phyloP scores from a whole-genome alignment of 2,329 filamentous ascomycete genomes.

The Ophiognomonia clavigignenti-juglandacearum region DNA sequence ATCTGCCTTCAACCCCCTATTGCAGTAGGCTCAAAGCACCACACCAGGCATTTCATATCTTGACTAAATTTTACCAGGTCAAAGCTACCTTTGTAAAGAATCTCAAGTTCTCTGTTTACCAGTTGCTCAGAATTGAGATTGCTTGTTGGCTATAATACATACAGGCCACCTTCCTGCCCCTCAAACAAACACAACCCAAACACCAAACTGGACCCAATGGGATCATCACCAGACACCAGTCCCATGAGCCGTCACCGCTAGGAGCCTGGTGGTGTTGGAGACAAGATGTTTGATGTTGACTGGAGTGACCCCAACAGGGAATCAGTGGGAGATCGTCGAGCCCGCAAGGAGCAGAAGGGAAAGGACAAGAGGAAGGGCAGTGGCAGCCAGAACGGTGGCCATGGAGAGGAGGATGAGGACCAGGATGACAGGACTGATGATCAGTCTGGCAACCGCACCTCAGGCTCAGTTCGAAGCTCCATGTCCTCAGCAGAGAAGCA shows the following conservation, averaged over 20 bases:
- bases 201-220: not conserved
- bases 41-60: too few relatives aligned
- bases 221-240: not conserved
- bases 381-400: not conserved
- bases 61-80: too few relatives aligned
- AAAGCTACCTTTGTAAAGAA: too few relatives aligned
- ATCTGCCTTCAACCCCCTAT: too few relatives aligned
- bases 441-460: constrained; percentile 24
- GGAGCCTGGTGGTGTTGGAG: constrained; percentile 10
- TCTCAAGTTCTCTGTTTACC: too few relatives aligned
- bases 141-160: too few relatives aligned
- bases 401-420: constrained; percentile 13
- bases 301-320: constrained; percentile 53
- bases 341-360: constrained; percentile 37
- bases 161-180: too few relatives aligned
- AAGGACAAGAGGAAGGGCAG: constrained; percentile 24
- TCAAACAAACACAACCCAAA: too few relatives aligned
- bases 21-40: too few relatives aligned
- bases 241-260: constrained; percentile 8
- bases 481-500: constrained; percentile 34
- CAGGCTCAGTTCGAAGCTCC: constrained; percentile 40
- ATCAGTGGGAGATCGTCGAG: constrained; percentile 46
- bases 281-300: constrained; percentile 52
- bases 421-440: constrained; percentile 23
- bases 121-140: too few relatives aligned